A percentile compares a stretch with the other conserved stretches of the same genome.
phyloP scores from a whole-genome alignment of 1,139 yeast species.

The Saccharomyces hybrid region DNA sequence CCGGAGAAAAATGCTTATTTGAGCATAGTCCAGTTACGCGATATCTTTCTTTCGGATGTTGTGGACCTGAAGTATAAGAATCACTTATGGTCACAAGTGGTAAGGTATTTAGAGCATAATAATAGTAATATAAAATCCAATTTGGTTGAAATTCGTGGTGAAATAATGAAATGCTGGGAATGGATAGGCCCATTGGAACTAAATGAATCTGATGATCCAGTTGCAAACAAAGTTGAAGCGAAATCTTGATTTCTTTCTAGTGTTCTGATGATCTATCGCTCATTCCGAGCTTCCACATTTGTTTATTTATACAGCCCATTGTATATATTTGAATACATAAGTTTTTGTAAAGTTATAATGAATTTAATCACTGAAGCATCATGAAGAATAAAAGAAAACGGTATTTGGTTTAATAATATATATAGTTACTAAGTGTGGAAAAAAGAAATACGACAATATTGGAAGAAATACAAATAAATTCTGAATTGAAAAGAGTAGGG shows the following conservation, averaged over 20 bases:
- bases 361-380: not conserved
- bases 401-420: not conserved
- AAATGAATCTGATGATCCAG: not conserved
- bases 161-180: constrained; percentile 83
- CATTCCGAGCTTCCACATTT: not conserved
- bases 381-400: not conserved
- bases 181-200: constrained; percentile 49
- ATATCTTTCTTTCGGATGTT: constrained; percentile 45
- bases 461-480: not conserved
- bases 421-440: not conserved
- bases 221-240: not conserved
- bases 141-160: constrained; percentile 67
- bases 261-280: not conserved
- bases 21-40: constrained; percentile 73
- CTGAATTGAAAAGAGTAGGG: not conserved
- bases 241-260: not conserved
- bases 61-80: constrained; percentile 42
- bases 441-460: not conserved
- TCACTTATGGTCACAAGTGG: constrained; percentile 57
- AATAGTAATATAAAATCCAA: constrained; percentile 29
- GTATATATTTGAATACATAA: not conserved
- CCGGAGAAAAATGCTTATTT: constrained; percentile 37
- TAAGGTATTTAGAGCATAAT: constrained; percentile 54
- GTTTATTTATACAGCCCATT: not conserved
- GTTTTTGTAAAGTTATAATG: not conserved